Base-by-base conservation (phyloP, 257 asterid genomes). In the Salvia splendens region DNA sequence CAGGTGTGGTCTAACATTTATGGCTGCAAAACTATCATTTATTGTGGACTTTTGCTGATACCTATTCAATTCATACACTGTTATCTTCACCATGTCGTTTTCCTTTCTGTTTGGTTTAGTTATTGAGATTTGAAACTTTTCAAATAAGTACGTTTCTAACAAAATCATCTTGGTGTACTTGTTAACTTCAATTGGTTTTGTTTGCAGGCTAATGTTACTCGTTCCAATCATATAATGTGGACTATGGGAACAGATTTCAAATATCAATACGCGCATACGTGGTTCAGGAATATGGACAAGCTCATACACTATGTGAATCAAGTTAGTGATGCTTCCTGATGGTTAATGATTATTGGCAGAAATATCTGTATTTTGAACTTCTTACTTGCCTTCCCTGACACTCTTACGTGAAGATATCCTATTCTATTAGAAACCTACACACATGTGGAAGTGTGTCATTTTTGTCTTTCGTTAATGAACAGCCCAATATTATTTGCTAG, bases 221-320 rank as follows among this genome's bases (percentile, higher is more conserved):
- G 96, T 52, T 77, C 97, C 58, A 91, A 94, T 80, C 99, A 94
- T 83, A 59, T 94, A 60, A 94, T 94, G 98, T 94, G 95, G 95
- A 94, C 99, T 60, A 94, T 94, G 99, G 99, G 99, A 72, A 91
- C 97, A 5, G 99, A 94, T 83, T 94, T 94, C 83, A 85, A 87
- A 83, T 94, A 94, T 80, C 98, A 94, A 69, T 94, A 91, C 72
- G 96, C 98, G 50, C 73, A 78, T 6, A 68, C 96, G 42, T 94
- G 99, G 99, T 94, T 75, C 54, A 80, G 86, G 67, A 91, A 94
- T 79, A 62, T 91, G 96, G 99, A 94, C 85, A 94, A 94, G 91
- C 95, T 94, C 80, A 91, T 94, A 75, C 96, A 94, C 83, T 91
- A 94, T 68, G 99, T 83, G 70, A 94, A 94, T 67, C 83, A 78